These are phyloP conservation scores for Cladosporium sp. DNA, from an alignment of 2,329 filamentous ascomycete genomes.

Conservation along the genomic window DNA sequence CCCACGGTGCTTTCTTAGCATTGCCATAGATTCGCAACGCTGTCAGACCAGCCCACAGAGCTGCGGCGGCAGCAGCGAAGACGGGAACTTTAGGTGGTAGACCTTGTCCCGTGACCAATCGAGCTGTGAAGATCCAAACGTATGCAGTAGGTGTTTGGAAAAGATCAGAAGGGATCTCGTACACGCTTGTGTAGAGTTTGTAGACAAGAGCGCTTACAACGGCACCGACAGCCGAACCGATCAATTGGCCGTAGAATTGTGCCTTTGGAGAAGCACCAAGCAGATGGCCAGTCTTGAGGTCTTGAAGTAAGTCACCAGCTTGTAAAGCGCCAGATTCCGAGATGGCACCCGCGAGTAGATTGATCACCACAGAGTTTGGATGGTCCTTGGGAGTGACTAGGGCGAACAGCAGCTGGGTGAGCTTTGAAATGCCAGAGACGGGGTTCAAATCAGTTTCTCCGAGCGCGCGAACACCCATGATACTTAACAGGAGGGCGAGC, in stretches of 20 bases:
- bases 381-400: conserved; percentile 76
- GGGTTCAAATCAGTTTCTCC: conserved; percentile 92
- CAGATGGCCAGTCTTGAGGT: conserved; percentile 92
- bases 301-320: conserved; percentile 94
- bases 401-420: conserved; percentile 93
- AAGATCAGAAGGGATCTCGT: conserved; percentile 78
- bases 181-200: conserved; percentile 83
- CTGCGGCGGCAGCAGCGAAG: conserved; percentile 70
- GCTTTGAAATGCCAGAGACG: conserved; percentile 92
- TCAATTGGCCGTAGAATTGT: conserved; percentile 94
- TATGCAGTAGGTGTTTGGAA: conserved; percentile 94
- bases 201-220: conserved; percentile 84
- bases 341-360: conserved; percentile 87
- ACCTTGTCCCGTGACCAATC: conserved; percentile 86
- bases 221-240: conserved; percentile 81
- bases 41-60: conserved; percentile 69
- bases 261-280: conserved; percentile 88
- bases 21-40: conserved; percentile 58
- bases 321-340: conserved; percentile 82
- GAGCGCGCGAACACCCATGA: conserved; percentile 62
- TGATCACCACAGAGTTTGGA: conserved; percentile 87
- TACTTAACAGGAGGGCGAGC: conserved; percentile 63
- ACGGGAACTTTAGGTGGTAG: conserved; percentile 78
- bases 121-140: conserved; percentile 95
- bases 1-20: conserved; percentile 54